Evolutionary conservation across 768 basidiomycete genomes (phyloP), one percentile per base, ranked within the genome.

Genomic region (Trametes villosa): DNA sequence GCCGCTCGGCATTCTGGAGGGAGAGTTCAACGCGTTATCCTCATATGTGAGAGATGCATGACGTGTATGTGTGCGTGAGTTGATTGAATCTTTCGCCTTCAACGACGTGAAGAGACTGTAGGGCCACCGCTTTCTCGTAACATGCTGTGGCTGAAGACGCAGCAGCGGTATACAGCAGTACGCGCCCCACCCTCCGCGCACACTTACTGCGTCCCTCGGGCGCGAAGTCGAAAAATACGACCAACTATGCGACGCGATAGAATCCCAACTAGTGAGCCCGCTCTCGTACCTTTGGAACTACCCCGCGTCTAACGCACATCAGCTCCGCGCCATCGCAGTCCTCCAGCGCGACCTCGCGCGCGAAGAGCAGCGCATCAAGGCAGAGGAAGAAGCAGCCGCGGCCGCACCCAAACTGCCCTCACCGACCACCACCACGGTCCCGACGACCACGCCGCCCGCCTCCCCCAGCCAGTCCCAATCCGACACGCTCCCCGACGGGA

Each of bases 191-290:
- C 89, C 91, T 26, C 89, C 90, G 11, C 84, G 76, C n/a, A 79
- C 86, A 24, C 70, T 92, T 13, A 85, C 83, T 3, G 76, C 84
- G 3, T 80, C 87, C 18, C 78, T 94, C 33, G 87, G 90, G 17
- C 83, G 83, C 36, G 89, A 91, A 68, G 77, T 92, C 3, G 89
- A 92, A 70, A 87, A 83, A 67, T 93, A 88, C 65, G 90, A 93
- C 67, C 89, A 91, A 66, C 63, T 92, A 5, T 91, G 89, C 67
- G 92, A 94, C 68, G 77, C 85, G 1, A 84, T 94, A 50, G 92
- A 93, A 71, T 81, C 85, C 40, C 84, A 86, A 53, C 66, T 94
- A 64, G 91, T 86, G 71, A 72, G 86, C 74, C 42, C n/a, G 34
- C 46, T n/a, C 26, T 44, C 9, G 13, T 61, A 6, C 11, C 27